Evolutionary conservation across 1,284 basidiomycete genomes (phyloP).

Genomic region (Trametes polyzona): DNA sequence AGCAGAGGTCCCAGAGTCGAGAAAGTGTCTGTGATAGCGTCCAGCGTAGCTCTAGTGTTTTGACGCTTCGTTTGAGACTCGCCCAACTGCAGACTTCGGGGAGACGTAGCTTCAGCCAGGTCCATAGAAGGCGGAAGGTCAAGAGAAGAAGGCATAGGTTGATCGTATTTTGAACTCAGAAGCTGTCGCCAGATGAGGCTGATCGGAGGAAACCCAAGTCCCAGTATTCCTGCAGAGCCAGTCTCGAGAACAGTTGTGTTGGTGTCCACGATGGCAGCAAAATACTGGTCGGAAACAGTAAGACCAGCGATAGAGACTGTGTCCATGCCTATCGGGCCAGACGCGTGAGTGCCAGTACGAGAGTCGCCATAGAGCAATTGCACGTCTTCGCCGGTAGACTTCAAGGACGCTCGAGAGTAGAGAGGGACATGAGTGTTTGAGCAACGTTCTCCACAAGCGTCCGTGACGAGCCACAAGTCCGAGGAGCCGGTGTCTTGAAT

Average conservation of each 20-base stretch:
- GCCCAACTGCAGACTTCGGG: too few species aligned
- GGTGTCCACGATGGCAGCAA: slow-evolving; percentile 41
- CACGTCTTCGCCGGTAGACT: slow-evolving; percentile 29
- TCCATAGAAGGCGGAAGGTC: slow-evolving; percentile 8
- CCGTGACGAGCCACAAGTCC: slow-evolving; percentile 45
- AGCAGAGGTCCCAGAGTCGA: slow-evolving; percentile 35
- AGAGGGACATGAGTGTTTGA: slow-evolving; percentile 29
- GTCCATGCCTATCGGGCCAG: slow-evolving; percentile 40
- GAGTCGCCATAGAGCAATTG: slow-evolving; percentile 42
- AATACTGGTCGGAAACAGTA: slow-evolving; percentile 34
- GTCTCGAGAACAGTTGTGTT: slow-evolving; percentile 41
- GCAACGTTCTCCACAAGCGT: slow-evolving; percentile 34
- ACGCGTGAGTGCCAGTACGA: slow-evolving; percentile 40
- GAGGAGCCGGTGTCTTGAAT: slow-evolving; percentile 42
- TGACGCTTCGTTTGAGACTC: slow-evolving; percentile 11
- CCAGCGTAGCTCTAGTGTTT: slow-evolving; percentile 8
- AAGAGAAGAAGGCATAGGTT: background rate
- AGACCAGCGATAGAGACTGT: slow-evolving; percentile 40
- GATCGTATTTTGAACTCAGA: slow-evolving; percentile 19
- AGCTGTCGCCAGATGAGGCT: slow-evolving; percentile 35
- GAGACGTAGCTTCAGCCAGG: background rate
- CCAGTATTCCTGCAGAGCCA: slow-evolving; percentile 43
- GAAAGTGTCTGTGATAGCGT: slow-evolving; percentile 33
- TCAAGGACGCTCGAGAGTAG: slow-evolving; percentile 32
- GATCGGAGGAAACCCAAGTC: slow-evolving; percentile 42